phyloP scores from a whole-genome alignment of 257 asterid species.

The Striga asiatica region DNA sequence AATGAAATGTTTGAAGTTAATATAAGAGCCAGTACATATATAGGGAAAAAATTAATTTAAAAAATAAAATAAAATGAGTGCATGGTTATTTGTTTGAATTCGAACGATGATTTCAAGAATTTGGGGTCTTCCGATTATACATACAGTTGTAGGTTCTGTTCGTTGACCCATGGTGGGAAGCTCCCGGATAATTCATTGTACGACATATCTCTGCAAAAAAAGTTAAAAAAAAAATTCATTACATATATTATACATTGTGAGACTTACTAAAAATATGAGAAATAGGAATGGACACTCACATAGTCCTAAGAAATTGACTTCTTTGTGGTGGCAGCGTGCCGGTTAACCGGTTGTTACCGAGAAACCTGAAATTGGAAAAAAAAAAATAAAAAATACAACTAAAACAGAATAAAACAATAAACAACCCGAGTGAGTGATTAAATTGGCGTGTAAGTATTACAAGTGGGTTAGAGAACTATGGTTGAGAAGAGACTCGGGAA shows the following conservation, averaged over 20 bases:
- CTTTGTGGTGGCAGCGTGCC: slow-evolving; percentile 47
- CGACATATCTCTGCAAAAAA: slow-evolving; percentile 54
- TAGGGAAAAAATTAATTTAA: not conserved
- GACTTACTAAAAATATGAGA: too few relatives aligned
- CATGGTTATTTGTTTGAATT: too few relatives aligned
- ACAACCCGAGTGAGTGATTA: not conserved
- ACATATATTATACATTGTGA: too few relatives aligned
- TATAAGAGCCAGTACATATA: not conserved
- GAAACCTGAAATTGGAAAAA: slow-evolving; percentile 46
- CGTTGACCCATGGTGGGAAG: slow-evolving; percentile 63
- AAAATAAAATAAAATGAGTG: too few relatives aligned
- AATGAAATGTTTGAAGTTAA: not conserved
- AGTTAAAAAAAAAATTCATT: too few relatives aligned
- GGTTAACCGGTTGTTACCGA: slow-evolving; percentile 60
- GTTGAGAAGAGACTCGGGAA: slow-evolving; percentile 52
- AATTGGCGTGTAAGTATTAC: too few relatives aligned
- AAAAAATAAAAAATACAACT: slow-evolving; percentile 22
- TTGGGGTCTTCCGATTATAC: slow-evolving; percentile 22
- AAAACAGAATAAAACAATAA: slow-evolving; percentile 9
- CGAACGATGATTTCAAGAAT: too few relatives aligned
- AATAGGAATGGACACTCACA: slow-evolving; percentile 30
- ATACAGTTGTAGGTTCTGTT: slow-evolving; percentile 31
- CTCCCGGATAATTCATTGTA: slow-evolving; percentile 66
- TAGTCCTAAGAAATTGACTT: slow-evolving; percentile 30
- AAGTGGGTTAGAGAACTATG: slow-evolving; percentile 35